phyloP scores from a whole-genome alignment of 2,329 filamentous ascomycete genomes.

The Trematosphaeria pertusa region DNA sequence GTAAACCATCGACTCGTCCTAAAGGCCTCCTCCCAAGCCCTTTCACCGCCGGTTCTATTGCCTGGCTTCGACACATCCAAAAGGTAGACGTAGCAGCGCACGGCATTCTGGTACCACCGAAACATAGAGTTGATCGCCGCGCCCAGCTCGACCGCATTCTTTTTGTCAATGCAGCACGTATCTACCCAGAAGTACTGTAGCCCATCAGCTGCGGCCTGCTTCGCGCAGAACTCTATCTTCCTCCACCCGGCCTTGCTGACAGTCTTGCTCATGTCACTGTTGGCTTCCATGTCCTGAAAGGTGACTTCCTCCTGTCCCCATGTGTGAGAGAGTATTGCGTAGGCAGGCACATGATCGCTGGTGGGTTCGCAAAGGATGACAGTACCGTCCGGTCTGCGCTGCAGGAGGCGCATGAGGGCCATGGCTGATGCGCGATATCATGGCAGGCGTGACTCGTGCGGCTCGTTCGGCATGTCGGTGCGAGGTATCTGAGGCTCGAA shows the following conservation, averaged over 20 bases:
- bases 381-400: conserved; percentile 15
- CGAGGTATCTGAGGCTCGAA: conserved; percentile 10
- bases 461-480: conserved; percentile 13
- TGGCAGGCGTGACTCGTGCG: conserved; percentile 11
- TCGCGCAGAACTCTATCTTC: conserved; percentile 28
- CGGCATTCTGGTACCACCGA: conserved; percentile 25
- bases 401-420: conserved; percentile 19
- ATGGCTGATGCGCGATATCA: conserved; percentile 15
- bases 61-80: conserved; percentile 19
- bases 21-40: conserved; percentile 16
- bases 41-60: conserved; percentile 6
- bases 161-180: conserved; percentile 26
- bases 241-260: conserved; percentile 17
- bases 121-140: conserved; percentile 27
- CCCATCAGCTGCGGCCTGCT: conserved; percentile 21
- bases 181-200: conserved; percentile 25
- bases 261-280: conserved; percentile 15
- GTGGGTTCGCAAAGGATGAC: conserved; percentile 19
- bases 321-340: conserved; percentile 15
- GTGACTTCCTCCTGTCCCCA: conserved; percentile 12
- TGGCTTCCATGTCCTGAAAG: conserved; percentile 10
- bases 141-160: conserved; percentile 16
- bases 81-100: conserved; percentile 23
- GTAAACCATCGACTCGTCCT: conserved; percentile 23
- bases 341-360: conserved; percentile 25